Percentiles rank a stretch among this genome's conserved stretches.
phyloP scores from a whole-genome alignment of 768 basidiomycete genomes.

The Mycena vulgaris region DNA sequence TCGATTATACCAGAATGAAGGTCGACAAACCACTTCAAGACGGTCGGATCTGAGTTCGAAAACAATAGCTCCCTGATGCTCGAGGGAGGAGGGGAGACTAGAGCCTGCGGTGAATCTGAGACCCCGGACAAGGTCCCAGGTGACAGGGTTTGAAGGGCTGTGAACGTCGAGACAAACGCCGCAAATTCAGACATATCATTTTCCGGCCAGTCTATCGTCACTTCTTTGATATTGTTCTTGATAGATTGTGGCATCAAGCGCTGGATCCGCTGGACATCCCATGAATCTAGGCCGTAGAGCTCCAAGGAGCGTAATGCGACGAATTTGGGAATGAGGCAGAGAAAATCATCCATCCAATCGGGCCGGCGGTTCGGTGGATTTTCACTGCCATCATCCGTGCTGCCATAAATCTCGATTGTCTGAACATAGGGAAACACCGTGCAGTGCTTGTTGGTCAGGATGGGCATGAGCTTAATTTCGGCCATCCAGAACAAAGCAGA shows the following conservation, averaged over 20 bases:
- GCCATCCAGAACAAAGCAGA: background rate
- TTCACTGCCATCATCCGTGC: background rate
- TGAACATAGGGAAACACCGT: constrained; percentile 10
- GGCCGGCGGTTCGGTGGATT: background rate
- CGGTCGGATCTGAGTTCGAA: too few species aligned
- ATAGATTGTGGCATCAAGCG: background rate
- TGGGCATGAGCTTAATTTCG: background rate
- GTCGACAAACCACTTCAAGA: constrained; percentile 7
- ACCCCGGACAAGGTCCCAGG: too few species aligned
- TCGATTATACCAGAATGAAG: constrained; percentile 19
- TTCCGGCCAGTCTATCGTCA: background rate
- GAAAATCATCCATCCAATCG: too few species aligned
- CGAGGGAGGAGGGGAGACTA: too few species aligned
- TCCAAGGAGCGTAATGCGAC: too few species aligned
- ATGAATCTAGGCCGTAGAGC: background rate
- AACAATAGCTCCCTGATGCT: too few species aligned
- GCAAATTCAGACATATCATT: too few species aligned
- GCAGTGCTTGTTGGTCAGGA: constrained; percentile 9
- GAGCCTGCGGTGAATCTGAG: too few species aligned
- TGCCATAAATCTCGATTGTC: background rate
- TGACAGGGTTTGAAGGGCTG: too few species aligned
- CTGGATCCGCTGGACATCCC: background rate
- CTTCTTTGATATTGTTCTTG: background rate
- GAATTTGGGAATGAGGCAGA: too few species aligned
- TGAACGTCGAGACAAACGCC: too few species aligned